phyloP scores from a whole-genome alignment of 2,329 filamentous ascomycete species.

The Polytolypa hystricis region DNA sequence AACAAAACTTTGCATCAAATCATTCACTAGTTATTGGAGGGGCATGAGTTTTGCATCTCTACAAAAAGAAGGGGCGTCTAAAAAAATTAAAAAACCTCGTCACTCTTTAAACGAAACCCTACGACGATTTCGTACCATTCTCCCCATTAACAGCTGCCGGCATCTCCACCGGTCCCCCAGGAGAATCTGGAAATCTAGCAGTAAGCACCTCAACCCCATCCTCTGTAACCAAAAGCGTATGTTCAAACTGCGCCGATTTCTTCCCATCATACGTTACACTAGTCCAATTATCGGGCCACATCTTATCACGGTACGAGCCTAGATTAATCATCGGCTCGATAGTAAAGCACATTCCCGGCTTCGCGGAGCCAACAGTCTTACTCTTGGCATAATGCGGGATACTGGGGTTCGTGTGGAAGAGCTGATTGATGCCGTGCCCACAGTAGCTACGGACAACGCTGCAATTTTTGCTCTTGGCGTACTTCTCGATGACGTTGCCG shows the following conservation, averaged over 20 bases:
- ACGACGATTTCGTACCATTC: no score
- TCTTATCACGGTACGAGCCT: constrained; percentile 82
- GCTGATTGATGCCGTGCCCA: constrained; percentile 84
- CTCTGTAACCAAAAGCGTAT: constrained; percentile 73
- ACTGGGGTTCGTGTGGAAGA: constrained; percentile 90
- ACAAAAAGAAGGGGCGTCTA: no score
- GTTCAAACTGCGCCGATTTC: constrained; percentile 88
- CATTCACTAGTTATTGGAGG: no score
- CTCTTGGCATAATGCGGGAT: constrained; percentile 98
- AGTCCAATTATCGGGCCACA: constrained; percentile 98
- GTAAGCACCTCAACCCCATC: constrained; percentile 73
- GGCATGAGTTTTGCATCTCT: no score
- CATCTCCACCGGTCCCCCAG: constrained; percentile 59
- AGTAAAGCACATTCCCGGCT: constrained; percentile 96
- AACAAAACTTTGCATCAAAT: no score
- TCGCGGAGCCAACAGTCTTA: constrained; percentile 88
- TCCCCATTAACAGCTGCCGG: constrained; percentile 25
- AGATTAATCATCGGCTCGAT: constrained; percentile 98
- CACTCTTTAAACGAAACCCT: no score
- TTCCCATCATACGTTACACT: constrained; percentile 85
- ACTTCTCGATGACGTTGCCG: constrained; percentile 89
- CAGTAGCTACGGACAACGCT: constrained; percentile 93
- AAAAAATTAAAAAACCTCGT: no score
- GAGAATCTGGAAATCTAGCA: constrained; percentile 59
- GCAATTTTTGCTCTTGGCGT: constrained; percentile 74